phyloP scores from a whole-genome alignment of 345 rosid genomes.

The Kernera saxatilis region DNA sequence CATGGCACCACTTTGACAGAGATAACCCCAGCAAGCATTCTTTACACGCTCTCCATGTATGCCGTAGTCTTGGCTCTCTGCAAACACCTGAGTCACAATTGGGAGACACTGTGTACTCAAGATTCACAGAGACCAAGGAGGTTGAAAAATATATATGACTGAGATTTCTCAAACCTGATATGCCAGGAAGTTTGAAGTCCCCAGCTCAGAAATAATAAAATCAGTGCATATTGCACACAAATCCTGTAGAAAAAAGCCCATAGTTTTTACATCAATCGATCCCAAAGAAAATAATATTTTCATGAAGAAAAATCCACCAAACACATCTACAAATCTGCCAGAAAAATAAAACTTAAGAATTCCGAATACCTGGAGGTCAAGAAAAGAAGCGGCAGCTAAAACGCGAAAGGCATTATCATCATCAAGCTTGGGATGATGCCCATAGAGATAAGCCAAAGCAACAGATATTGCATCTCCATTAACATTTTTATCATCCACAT shows the following conservation, averaged over 20 bases:
- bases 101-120: constrained; percentile 1
- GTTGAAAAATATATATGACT: background rate
- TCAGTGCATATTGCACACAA: constrained; percentile 95
- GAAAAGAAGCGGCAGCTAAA: constrained; percentile 95
- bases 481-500: constrained; percentile 90
- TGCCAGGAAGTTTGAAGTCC: constrained; percentile 86
- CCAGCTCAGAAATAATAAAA: constrained; percentile 80
- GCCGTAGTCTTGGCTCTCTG: constrained; percentile 97
- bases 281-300: background rate
- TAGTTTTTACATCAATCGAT: background rate
- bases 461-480: constrained; percentile 73
- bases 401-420: constrained; percentile 87
- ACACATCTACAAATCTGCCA: background rate
- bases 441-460: constrained; percentile 85
- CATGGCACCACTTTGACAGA: constrained; percentile 91
- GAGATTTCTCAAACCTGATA: constrained; percentile 64
- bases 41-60: constrained; percentile 94
- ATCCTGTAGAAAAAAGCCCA: constrained; percentile 46
- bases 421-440: constrained; percentile 84
- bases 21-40: constrained; percentile 97
- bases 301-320: background rate
- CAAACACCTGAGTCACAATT: constrained; percentile 63
- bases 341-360: background rate
- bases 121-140: background rate
- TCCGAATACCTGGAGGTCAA: constrained; percentile 78